These are phyloP conservation scores for Galerina marginata DNA, from an alignment of 768 basidiomycete species.

Conservation along the genomic window DNA sequence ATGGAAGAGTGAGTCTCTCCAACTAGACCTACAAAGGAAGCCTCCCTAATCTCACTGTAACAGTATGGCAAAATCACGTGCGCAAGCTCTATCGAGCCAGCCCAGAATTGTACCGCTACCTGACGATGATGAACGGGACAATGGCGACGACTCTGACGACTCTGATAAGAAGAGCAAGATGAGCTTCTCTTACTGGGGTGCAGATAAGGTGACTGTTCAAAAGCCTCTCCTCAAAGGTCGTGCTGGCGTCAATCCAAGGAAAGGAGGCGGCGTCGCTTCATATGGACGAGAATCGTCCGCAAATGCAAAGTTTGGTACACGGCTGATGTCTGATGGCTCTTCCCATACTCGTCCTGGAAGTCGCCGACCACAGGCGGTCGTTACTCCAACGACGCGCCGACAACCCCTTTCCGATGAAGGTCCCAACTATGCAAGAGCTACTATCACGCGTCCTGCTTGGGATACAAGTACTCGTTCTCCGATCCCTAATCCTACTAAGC, in stretches of 20 bases:
- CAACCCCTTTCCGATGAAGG: constrained; percentile 64
- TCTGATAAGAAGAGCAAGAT: constrained; percentile 91
- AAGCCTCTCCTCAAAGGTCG: constrained; percentile 69
- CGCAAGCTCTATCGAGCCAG: constrained; percentile 59
- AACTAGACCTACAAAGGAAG: not conserved
- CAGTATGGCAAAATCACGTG: constrained; percentile 76
- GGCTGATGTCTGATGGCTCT: constrained; percentile 72
- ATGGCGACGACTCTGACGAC: constrained; percentile 72
- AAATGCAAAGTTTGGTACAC: constrained; percentile 91
- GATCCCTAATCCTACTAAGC: constrained; percentile 48
- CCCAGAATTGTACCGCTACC: constrained; percentile 74
- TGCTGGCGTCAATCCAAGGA: constrained; percentile 42
- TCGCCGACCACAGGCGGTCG: constrained; percentile 55
- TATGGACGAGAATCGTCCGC: constrained; percentile 85
- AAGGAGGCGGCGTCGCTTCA: constrained; percentile 52
- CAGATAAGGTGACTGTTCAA: constrained; percentile 88
- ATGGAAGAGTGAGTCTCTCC: constrained; percentile 83
- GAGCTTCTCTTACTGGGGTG: constrained; percentile 95
- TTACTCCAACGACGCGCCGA: constrained; percentile 50
- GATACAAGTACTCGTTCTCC: constrained; percentile 57
- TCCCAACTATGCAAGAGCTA: constrained; percentile 68
- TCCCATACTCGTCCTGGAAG: constrained; percentile 62
- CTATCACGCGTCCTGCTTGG: constrained; percentile 79
- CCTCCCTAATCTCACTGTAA: constrained; percentile 15
- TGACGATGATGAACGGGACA: constrained; percentile 65